These are phyloP conservation scores for Ustilago nuda DNA, from an alignment of 1,284 basidiomycete genomes.

Conservation along the genomic window DNA sequence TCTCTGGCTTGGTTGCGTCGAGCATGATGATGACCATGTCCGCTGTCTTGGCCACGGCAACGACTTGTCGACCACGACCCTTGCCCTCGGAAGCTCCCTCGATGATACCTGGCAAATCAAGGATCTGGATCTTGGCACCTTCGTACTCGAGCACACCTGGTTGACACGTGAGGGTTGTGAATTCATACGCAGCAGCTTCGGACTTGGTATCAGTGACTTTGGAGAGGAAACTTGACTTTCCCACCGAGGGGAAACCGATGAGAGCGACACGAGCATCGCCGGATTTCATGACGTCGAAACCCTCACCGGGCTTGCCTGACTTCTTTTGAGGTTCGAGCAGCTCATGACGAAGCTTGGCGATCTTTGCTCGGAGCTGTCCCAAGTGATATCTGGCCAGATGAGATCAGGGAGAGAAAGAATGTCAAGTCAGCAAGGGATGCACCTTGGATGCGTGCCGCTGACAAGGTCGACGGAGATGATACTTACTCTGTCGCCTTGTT, in stretches of 20 bases:
- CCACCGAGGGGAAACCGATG: slow-evolving; percentile 82
- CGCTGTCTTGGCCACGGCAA: slow-evolving; percentile 83
- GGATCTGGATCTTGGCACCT: slow-evolving; percentile 69
- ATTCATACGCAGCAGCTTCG: slow-evolving; percentile 92
- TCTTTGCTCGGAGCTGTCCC: slow-evolving; percentile 64
- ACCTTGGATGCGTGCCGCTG: background rate
- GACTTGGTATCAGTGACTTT: slow-evolving; percentile 92
- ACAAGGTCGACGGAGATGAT: background rate
- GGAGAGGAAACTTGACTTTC: slow-evolving; percentile 89
- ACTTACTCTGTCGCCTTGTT: slow-evolving; percentile 70
- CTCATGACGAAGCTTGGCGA: slow-evolving; percentile 65
- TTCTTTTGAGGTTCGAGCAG: slow-evolving; percentile 65
- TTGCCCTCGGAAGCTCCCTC: slow-evolving; percentile 85
- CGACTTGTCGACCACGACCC: slow-evolving; percentile 94
- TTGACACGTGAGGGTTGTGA: slow-evolving; percentile 82
- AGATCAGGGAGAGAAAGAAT: background rate
- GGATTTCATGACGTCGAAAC: slow-evolving; percentile 67
- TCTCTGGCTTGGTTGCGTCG: slow-evolving; percentile 96
- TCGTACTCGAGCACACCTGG: slow-evolving; percentile 70
- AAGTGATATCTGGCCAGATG: slow-evolving; percentile 53
- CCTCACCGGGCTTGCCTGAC: slow-evolving; percentile 59
- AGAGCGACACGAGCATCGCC: slow-evolving; percentile 77
- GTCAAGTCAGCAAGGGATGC: background rate
- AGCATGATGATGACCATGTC: slow-evolving; percentile 90
- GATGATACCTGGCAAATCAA: slow-evolving; percentile 97